A percentile compares a stretch with the other conserved stretches of the same genome.
phyloP scores from a whole-genome alignment of 805 yeast genomes.

The Peterozyma xylosa region DNA sequence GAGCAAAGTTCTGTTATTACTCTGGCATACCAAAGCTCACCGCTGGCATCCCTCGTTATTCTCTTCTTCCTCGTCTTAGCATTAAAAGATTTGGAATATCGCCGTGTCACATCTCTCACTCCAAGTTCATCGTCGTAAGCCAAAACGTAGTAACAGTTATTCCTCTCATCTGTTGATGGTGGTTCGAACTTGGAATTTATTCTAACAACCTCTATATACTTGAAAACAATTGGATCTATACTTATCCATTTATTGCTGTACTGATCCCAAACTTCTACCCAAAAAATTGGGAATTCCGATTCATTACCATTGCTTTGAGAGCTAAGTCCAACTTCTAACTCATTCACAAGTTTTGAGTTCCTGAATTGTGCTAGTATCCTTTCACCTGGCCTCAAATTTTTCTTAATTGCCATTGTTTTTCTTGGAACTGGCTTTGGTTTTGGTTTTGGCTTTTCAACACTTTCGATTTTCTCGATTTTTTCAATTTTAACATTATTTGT shows the following conservation, averaged over 20 bases:
- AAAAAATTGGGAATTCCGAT: conserved; percentile 59
- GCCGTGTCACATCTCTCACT: conserved; percentile 75
- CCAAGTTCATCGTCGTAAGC: conserved; percentile 65
- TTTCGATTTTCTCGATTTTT: conserved; percentile 8
- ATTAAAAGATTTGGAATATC: conserved; percentile 67
- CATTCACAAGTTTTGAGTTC: conserved; percentile 14
- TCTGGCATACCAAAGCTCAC: conserved; percentile 52
- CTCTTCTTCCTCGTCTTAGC: conserved; percentile 71
- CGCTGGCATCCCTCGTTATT: conserved; percentile 51
- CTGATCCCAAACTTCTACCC: conserved; percentile 93
- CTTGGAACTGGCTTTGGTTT: conserved; percentile 7
- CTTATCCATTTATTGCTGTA: conserved; percentile 71
- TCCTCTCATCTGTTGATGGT: conserved; percentile 47
- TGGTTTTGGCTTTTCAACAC: conserved; percentile 1
- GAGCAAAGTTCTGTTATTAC: conserved; percentile 29
- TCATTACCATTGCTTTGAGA: conserved; percentile 8
- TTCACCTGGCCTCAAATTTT: conserved; percentile 17
- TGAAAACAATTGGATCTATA: conserved; percentile 68
- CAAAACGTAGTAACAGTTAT: conserved; percentile 64
- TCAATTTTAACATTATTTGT: conserved; percentile 28
- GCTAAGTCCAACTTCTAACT: neutral
- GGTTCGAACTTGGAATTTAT: conserved; percentile 62
- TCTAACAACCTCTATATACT: conserved; percentile 55
- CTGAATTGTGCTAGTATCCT: conserved; percentile 18
- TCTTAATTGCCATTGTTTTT: neutral